Evolutionary conservation across 1,284 basidiomycete species (phyloP).

Genomic region (Amylostereum areolatum): DNA sequence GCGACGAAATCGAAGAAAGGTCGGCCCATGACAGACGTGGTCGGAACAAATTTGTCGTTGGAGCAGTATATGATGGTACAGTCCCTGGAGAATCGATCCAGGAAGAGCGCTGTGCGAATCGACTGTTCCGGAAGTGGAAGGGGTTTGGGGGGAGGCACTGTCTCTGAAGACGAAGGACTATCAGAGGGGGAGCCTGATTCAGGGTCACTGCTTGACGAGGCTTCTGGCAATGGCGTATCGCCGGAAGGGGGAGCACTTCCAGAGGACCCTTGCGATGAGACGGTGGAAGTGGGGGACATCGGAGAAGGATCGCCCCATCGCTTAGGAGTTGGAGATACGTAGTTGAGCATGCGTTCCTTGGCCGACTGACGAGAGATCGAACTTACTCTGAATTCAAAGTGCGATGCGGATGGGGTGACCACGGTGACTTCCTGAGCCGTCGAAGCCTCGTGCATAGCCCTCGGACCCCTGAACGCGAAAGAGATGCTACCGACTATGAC

Average conservation of each 20-base stretch:
- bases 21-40: slow-evolving; percentile 51
- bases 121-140: slow-evolving; percentile 52
- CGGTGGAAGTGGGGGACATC: slow-evolving; percentile 41
- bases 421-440: slow-evolving; percentile 74
- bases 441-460: slow-evolving; percentile 69
- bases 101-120: slow-evolving; percentile 63
- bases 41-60: slow-evolving; percentile 59
- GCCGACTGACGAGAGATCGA: neutral
- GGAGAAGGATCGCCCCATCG: slow-evolving; percentile 69
- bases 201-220: too few species aligned
- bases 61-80: slow-evolving; percentile 64
- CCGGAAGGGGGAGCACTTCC: too few species aligned
- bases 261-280: too few species aligned
- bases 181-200: too few species aligned
- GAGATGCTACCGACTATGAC: slow-evolving; percentile 71
- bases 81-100: slow-evolving; percentile 62
- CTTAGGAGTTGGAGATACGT: slow-evolving; percentile 24
- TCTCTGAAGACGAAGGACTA: neutral
- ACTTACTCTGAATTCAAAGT: slow-evolving; percentile 65
- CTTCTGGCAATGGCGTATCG: too few species aligned
- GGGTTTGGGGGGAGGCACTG: neutral
- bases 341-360: too few species aligned
- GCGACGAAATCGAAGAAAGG: slow-evolving; percentile 70
- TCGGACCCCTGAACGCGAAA: slow-evolving; percentile 61
- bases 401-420: slow-evolving; percentile 55